A percentile compares a stretch with the other conserved stretches of the same genome.
phyloP scores from a whole-genome alignment of 2,329 filamentous ascomycete species.

The Alternaria sp. region DNA sequence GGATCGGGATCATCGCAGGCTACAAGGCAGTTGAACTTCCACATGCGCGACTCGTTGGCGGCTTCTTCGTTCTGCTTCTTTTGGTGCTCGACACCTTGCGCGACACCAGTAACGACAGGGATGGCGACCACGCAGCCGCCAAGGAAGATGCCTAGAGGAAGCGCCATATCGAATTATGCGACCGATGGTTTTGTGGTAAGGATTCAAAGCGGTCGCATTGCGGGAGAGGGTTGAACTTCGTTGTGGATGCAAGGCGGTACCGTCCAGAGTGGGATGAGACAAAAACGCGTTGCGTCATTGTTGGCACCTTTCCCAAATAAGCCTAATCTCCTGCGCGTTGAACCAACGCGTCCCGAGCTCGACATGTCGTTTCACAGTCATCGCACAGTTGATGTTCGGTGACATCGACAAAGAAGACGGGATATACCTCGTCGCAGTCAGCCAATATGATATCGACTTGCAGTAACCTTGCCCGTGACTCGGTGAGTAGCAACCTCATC shows the following conservation, averaged over 20 bases:
- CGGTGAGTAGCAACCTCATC: not conserved
- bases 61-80: constrained; percentile 60
- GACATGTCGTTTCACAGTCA: not conserved
- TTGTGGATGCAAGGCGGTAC: not conserved
- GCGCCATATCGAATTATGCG: constrained; percentile 17
- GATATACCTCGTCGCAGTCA: not conserved
- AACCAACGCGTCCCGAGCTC: not conserved
- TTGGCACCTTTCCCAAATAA: not conserved
- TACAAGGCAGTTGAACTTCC: constrained; percentile 61
- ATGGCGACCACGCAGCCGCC: constrained; percentile 55
- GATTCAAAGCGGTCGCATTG: not conserved
- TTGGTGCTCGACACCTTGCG: constrained; percentile 60
- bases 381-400: not conserved
- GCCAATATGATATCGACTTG: too few relatives aligned
- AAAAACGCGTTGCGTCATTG: constrained; percentile 8
- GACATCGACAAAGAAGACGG: not conserved
- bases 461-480: not conserved
- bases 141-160: constrained; percentile 48
- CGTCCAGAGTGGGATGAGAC: not conserved
- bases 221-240: too few relatives aligned
- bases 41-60: constrained; percentile 59
- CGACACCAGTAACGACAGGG: constrained; percentile 60
- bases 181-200: not conserved
- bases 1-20: constrained; percentile 50
- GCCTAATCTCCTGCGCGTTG: not conserved